Percentiles rank a stretch among this genome's conserved stretches.
These are phyloP conservation scores for Mycotypha africana DNA, from an alignment of 371 early-diverging fungal species.

Conservation along the genomic window DNA sequence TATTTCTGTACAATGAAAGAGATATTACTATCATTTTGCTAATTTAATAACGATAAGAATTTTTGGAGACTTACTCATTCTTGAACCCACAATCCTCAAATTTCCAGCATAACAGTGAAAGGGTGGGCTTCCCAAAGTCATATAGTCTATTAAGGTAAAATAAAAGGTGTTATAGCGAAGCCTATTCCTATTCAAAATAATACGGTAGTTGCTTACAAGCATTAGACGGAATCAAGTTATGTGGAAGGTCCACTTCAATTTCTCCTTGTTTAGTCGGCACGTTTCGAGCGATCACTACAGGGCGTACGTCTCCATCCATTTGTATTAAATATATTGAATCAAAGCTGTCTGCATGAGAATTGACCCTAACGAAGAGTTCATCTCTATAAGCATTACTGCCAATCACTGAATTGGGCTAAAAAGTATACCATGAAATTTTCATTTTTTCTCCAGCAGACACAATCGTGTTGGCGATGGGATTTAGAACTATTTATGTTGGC, in stretches of 20 bases:
- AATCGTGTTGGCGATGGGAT: conserved; percentile 21
- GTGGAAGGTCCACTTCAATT: conserved; percentile 8
- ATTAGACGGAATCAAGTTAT: conserved; percentile 14
- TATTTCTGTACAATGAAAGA: not conserved
- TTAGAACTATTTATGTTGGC: no score
- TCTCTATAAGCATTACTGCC: no score
- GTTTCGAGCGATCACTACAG: conserved; percentile 10
- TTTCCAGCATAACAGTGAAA: conserved; percentile 16
- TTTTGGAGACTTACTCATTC: not conserved
- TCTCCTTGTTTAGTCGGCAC: conserved; percentile 4
- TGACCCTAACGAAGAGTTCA: no score
- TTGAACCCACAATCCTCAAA: conserved; percentile 13
- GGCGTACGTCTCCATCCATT: conserved; percentile 8
- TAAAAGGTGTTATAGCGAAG: no score
- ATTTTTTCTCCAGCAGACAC: conserved; percentile 21
- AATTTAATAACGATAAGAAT: not conserved
- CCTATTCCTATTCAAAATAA: no score
- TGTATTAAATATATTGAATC: conserved; percentile 13
- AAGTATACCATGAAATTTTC: conserved; percentile 20
- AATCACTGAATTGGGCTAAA: no score
- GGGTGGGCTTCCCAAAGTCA: conserved; percentile 17
- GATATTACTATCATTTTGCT: not conserved
- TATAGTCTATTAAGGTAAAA: conserved; percentile 8
- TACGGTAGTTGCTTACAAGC: conserved; percentile 18
- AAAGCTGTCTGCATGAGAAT: conserved; percentile 13